A percentile compares a stretch with the other conserved stretches of the same genome.
phyloP scores from a whole-genome alignment of 2,329 filamentous ascomycete genomes.

The Cladosporium sp. region DNA sequence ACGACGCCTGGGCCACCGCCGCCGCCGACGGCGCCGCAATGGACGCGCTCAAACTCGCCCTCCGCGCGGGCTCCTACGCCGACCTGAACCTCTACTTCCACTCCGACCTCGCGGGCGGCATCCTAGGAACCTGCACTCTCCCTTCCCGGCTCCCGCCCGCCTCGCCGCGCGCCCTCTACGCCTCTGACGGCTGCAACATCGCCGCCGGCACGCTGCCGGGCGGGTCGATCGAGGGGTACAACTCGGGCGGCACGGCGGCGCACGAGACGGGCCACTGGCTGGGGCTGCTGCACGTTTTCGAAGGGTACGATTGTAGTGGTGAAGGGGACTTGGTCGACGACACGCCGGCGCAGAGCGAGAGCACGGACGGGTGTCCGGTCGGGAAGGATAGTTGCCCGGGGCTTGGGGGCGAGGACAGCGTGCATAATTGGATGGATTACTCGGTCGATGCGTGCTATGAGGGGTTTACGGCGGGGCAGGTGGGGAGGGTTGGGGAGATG shows the following conservation, averaged over 20 bases:
- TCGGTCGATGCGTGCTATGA: conserved; percentile 50
- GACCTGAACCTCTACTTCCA: conserved; percentile 57
- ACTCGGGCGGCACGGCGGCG: conserved; percentile 41
- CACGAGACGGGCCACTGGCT: conserved; percentile 46
- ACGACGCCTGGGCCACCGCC: conserved; percentile 49
- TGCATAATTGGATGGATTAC: conserved; percentile 58
- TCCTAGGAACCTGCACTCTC: conserved; percentile 52
- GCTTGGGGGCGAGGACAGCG: conserved; percentile 43
- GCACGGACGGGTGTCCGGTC: conserved; percentile 51
- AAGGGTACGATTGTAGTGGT: conserved; percentile 40
- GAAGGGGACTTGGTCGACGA: conserved; percentile 41
- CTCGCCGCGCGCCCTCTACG: conserved; percentile 33
- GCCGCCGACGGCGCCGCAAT: conserved; percentile 41
- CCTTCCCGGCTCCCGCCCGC: conserved; percentile 34
- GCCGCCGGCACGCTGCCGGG: conserved; percentile 52
- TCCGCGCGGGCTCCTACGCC: conserved; percentile 49
- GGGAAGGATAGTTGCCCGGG: conserved; percentile 47
- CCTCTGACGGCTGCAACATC: conserved; percentile 52
- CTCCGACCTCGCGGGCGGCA: conserved; percentile 41
- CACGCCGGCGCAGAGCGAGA: conserved; percentile 35
- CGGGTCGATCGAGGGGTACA: conserved; percentile 45
- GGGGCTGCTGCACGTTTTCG: conserved; percentile 42
- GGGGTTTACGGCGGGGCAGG: conserved; percentile 46
- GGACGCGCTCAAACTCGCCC: conserved; percentile 46
- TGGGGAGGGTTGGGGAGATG: conserved; percentile 46